Base-by-base conservation (phyloP, 2,329 filamentous ascomycete genomes). In the Hymenoscyphus repandus region DNA sequence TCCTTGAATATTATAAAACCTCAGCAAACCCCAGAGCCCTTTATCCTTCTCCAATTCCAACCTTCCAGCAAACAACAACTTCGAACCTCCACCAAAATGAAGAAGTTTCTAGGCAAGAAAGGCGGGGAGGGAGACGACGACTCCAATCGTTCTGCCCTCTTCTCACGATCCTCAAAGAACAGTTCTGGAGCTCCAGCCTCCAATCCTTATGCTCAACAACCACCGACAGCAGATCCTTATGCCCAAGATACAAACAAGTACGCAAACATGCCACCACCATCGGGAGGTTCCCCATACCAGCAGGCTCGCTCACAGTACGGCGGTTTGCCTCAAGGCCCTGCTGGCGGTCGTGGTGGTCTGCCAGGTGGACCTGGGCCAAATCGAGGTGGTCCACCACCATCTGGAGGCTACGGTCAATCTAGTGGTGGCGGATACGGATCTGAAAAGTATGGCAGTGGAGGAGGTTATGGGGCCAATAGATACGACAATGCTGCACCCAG, bases 71-170 rank as follows among this genome's bases (percentile, higher is more conserved):
- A 5, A 13, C 32, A 45, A 15, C 43, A 41, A 27, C 40, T n/a
- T 22, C 47, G 6, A 39, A 15, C 41, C 43, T 44, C 38, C 32
- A 38, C 31, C 53, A 58, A 40, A 22, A 84, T 84, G 80, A 79
- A 76, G 70, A 81, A 78, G 60, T 81, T 83, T 59, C 76, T 82
- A 57, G 72, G 78, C 56, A 80, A 76, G 69, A 82, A 79, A 44
- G 27, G 36, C 5, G 72, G 75, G 47, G 76, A 77, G 47, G 67
- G 64, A 30, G 76, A 77, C 52, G 72, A 78, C 40, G 69, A 69
- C 50, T 63, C 69, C 49, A 74, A 68, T 58, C 73, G 75, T 50
- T 69, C 70, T 57, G 74, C 77, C 41, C 72, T 80, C 46, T 80
- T 81, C 60, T 70, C 75, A 57, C 70, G 72, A 30, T 63, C 59